Percentiles rank a stretch among this genome's conserved stretches.
phyloP scores from a whole-genome alignment of 2,329 filamentous ascomycete genomes.

The Xylaria sp. region DNA sequence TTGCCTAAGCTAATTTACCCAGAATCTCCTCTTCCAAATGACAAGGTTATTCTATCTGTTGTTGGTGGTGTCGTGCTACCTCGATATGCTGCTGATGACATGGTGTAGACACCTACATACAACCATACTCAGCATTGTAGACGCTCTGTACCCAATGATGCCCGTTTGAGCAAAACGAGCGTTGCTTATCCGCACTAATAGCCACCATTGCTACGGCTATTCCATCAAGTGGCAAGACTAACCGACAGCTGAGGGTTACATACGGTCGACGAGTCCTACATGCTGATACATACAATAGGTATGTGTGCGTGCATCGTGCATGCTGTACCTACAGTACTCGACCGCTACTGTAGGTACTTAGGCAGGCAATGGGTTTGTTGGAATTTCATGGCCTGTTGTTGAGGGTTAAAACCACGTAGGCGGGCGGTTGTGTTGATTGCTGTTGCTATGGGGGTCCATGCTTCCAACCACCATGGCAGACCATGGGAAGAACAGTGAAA shows the following conservation, averaged over 20 bases:
- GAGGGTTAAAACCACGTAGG: no score
- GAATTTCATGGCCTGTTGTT: no score
- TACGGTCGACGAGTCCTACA: background rate
- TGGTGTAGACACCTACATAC: background rate
- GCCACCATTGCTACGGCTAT: background rate
- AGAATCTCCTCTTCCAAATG: background rate
- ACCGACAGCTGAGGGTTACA: background rate
- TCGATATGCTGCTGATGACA: no score
- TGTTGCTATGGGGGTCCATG: no score
- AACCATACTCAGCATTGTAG: background rate
- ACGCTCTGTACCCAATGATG: background rate
- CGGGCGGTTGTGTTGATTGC: no score
- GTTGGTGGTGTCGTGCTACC: no score
- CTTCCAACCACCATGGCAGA: no score
- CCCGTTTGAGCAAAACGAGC: conserved; percentile 1
- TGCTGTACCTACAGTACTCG: no score
- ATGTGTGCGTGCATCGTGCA: background rate
- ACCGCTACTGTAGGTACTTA: no score
- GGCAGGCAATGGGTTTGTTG: no score
- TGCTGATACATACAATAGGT: background rate
- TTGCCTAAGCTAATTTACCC: conserved; percentile 19
- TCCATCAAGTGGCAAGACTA: background rate
- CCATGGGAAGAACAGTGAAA: conserved; percentile 5
- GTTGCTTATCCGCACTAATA: conserved; percentile 2
- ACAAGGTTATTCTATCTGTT: no score